Evolutionary conservation across 768 basidiomycete species (phyloP), one percentile per base, ranked within the genome.

Genomic region (Auricularia auricula-judae): DNA sequence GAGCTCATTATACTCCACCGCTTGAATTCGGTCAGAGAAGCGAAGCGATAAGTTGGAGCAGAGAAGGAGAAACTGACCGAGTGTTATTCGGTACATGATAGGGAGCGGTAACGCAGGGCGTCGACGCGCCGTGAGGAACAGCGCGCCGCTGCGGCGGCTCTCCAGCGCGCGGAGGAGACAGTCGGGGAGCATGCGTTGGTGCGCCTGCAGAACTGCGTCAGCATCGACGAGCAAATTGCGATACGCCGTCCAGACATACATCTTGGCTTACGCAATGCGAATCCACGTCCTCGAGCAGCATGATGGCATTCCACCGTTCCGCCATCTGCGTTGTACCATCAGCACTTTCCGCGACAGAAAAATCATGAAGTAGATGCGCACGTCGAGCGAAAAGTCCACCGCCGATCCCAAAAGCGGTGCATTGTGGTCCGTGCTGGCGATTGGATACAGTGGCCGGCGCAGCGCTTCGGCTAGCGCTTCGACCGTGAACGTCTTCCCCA

Each of bases 391-490:
- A 29, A 29, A 29, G 29, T 29, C 29, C 29, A 29, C 29, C 29
- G n/a, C 67, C 63, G 16, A 65, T 63, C 34, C 67, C 61, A 35
- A 84, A 75, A 0, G 77, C 73, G 11, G 61, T 0, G 83, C 81
- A 0, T 70, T 71, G 1, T 83, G 83, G 0, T 29, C 82, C 82
- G 4, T 84, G 74, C 69, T 84, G 23, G 81, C 81, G 59, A 84
- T 74, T 8, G 82, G 76, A 63, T 84, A 84, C 10, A 84, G 70
- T 0, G 83, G 83, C 34, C 81, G 76, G 59, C 75, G 75, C 10
- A 84, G 79, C 67, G 82, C 80, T 67, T 84, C 83, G 66, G 81
- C 82, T 0, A 83, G 83, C 0, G 83, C 84, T 67, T 85, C 83
- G 0, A 83, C 84, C 0, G 82, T 83, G 71, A 84, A 81, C 0